Evolutionary conservation across 73 alveolate genomes (phyloP), one percentile per base, ranked within the genome.

Genomic region (Paraurostyla sp.): DNA sequence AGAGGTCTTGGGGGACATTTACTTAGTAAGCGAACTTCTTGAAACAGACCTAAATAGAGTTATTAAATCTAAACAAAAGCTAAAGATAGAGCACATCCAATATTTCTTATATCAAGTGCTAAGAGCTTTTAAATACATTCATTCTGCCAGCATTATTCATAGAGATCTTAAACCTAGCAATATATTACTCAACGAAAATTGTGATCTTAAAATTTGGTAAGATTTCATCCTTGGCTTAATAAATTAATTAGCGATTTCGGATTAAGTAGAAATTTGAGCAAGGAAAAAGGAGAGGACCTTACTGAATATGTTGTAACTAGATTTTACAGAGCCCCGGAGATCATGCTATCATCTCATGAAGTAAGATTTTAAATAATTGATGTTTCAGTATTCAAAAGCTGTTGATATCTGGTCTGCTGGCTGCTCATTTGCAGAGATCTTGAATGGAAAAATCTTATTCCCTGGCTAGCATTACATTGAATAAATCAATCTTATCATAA

Each of bases 271-370:
- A 78, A 75, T 68, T 81, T 80, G 62, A 85, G 92, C 76, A 90
- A 90, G 87, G 95, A 93, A 92, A 93, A 85, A 76, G 94, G 88
- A 85, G 93, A 93, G 73, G 96, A 80, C 65, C 60, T 82, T 48
- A 88, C 96, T 46, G 94, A 84, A 86, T 96, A 97, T 80, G 98
- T 95, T 52, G 98, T 95, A 35, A 94, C 98, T 38, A 91, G 99
- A 80, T 97, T 98, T 95, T 97, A 97, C 83, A 54, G 99, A 35
- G 99, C 99, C 7, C 99, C 99, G 2, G 99, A 97, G 87, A 95
- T 96, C 25, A 92, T 96, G 75, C 89, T 97, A 36, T 80, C 95
- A 54, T 95, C 98, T 18, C 92, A 93, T 38, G 97, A 94, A 76
- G 69, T 52, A 52, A 13, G 9, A 13, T 13, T 45, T 45, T 18